These are phyloP conservation scores for Vaucheria bursata DNA, from an alignment of 352 stramenopile species.

Conservation along the genomic window DNA sequence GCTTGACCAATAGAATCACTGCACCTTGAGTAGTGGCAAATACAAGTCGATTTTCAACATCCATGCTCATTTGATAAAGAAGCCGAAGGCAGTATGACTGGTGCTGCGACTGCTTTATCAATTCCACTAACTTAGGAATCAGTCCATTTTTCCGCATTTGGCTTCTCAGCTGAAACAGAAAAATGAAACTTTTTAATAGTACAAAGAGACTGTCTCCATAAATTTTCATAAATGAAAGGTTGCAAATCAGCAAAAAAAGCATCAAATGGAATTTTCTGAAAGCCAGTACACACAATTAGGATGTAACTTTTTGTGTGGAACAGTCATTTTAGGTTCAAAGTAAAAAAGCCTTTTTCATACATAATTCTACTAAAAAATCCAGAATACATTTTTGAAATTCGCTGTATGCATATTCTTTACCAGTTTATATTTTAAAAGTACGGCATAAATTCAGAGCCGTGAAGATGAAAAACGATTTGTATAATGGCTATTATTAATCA, in stretches of 20 bases:
- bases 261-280: not conserved
- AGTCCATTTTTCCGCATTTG: slow-evolving; percentile 63
- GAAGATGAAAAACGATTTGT: no score
- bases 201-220: not conserved
- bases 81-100: slow-evolving; percentile 71
- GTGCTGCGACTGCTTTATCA: slow-evolving; percentile 82
- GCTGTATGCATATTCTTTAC: no score
- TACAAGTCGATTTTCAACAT: slow-evolving; percentile 85
- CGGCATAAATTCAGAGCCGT: no score
- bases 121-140: slow-evolving; percentile 77
- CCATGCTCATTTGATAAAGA: slow-evolving; percentile 84
- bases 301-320: no score
- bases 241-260: not conserved
- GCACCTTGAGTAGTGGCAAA: slow-evolving; percentile 80
- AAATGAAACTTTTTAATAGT: not conserved
- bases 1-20: slow-evolving; percentile 82
- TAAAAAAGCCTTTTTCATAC: no score
- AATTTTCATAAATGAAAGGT: not conserved
- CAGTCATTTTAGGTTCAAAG: no score
- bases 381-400: no score
- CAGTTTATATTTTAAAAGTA: no score
- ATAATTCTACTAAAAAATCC: no score
- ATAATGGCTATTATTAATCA: no score
- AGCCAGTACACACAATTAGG: not conserved
- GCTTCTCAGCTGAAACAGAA: not conserved